These are phyloP conservation scores for Mycena latifolia DNA, from an alignment of 768 basidiomycete species.

Conservation along the genomic window DNA sequence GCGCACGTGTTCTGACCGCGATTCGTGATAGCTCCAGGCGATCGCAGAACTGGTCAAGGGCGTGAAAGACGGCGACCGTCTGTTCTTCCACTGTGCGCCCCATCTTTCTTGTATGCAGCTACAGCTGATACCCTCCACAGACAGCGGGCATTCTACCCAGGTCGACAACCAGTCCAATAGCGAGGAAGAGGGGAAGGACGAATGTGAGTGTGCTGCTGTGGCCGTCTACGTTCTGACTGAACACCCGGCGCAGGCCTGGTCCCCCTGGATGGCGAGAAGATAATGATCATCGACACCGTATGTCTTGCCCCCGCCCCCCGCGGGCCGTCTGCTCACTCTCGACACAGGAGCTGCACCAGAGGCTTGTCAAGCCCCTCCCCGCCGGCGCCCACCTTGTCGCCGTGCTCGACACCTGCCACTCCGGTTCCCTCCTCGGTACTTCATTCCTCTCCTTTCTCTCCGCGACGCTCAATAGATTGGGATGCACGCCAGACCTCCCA, in stretches of 20 bases:
- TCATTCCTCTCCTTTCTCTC: too few species aligned
- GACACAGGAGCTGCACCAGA: neutral
- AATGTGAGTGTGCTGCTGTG: slow-evolving; percentile 4
- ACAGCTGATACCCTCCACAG: neutral
- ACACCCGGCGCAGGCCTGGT: slow-evolving; percentile 1
- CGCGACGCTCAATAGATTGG: neutral
- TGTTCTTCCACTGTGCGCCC: slow-evolving; percentile 40
- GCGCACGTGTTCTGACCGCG: neutral
- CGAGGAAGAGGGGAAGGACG: slow-evolving; percentile 30
- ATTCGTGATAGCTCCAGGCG: too few species aligned
- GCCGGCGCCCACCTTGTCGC: neutral
- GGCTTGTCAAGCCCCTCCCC: too few species aligned
- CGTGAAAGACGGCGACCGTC: slow-evolving; percentile 9
- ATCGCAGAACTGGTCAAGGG: slow-evolving; percentile 11
- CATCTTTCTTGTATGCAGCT: neutral
- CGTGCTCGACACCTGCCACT: neutral
- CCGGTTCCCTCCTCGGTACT: neutral
- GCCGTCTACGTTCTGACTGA: neutral
- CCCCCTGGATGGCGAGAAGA: slow-evolving; percentile 10
- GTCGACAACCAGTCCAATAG: slow-evolving; percentile 2
- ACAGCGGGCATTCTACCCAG: slow-evolving; percentile 26
- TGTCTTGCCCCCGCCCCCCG: neutral
- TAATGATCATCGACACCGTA: slow-evolving; percentile 14
- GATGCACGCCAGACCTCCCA: neutral
- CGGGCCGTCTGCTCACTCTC: neutral